Evolutionary conservation across 2,329 filamentous ascomycete genomes (phyloP).

Genomic region (Raffaelea albimanens): DNA sequence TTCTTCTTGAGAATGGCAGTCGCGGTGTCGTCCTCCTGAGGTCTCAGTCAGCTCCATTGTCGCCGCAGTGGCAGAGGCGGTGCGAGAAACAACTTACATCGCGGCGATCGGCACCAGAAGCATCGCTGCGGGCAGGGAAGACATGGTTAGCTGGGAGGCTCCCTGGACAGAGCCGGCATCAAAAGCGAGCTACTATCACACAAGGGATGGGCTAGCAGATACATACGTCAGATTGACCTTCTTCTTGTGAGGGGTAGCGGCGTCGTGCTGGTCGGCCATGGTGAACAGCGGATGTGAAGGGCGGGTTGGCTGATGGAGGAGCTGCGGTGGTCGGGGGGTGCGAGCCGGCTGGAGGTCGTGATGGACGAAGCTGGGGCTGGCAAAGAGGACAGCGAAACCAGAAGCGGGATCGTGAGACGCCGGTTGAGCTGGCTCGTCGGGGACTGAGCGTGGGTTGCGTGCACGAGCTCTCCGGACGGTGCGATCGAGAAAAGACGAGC

Average conservation of each 20-base stretch:
- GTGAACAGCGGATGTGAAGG: conserved; percentile 24
- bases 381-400: too few relatives aligned
- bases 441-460: too few relatives aligned
- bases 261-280: conserved; percentile 54
- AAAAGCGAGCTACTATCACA: background rate
- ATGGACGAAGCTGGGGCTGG: conserved; percentile 4
- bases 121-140: conserved; percentile 51
- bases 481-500: background rate
- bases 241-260: conserved; percentile 20
- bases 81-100: conserved; percentile 46
- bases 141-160: conserved; percentile 24
- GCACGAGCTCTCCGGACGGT: background rate
- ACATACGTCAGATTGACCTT: conserved; percentile 76
- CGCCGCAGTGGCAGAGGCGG: conserved; percentile 12
- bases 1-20: conserved; percentile 99
- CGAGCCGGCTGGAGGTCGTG: background rate
- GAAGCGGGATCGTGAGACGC: background rate
- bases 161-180: background rate
- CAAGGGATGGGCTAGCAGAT: background rate
- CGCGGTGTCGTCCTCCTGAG: conserved; percentile 78
- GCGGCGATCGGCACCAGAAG: conserved; percentile 80
- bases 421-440: too few relatives aligned
- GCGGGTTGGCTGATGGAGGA: too few relatives aligned
- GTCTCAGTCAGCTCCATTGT: conserved; percentile 11
- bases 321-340: too few relatives aligned